A percentile compares a stretch with the other conserved stretches of the same genome.
phyloP scores from a whole-genome alignment of 495 filamentous ascomycete genomes.

The Penicillium desertorum region DNA sequence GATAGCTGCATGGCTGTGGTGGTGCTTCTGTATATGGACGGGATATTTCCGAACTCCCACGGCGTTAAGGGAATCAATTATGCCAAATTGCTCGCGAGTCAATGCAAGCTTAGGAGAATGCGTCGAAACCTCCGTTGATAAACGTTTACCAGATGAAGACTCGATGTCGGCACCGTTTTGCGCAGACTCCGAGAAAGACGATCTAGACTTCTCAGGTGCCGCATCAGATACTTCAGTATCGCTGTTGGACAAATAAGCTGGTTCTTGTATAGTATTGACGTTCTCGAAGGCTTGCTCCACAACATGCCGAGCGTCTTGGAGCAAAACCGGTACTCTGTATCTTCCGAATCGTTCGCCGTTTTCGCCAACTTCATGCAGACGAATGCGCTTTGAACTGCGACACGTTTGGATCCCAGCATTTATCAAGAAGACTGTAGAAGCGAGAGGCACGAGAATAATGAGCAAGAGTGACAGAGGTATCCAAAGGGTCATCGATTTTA shows the following conservation, averaged over 20 bases:
- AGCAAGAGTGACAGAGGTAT: conserved; percentile 64
- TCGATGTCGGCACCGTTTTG: background rate
- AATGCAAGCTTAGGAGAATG: conserved; percentile 67
- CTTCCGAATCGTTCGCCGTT: conserved; percentile 60
- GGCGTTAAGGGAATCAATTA: conserved; percentile 73
- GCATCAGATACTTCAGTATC: conserved; percentile 32
- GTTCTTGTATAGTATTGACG: conserved; percentile 58
- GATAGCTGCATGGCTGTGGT: conserved; percentile 87
- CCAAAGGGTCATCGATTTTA: conserved; percentile 33
- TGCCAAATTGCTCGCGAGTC: conserved; percentile 74
- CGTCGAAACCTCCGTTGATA: background rate
- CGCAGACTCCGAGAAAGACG: background rate
- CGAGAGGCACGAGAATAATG: conserved; percentile 65
- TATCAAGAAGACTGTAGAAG: conserved; percentile 64
- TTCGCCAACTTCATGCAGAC: conserved; percentile 69
- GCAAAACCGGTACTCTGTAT: conserved; percentile 75
- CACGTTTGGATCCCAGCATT: conserved; percentile 74
- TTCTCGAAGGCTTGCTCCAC: conserved; percentile 75
- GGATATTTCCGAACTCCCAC: conserved; percentile 79
- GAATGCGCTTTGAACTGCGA: conserved; percentile 69
- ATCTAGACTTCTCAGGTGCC: conserved; percentile 3
- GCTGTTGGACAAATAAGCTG: conserved; percentile 56
- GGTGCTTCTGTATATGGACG: conserved; percentile 78
- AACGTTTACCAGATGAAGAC: background rate
- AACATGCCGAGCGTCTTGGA: conserved; percentile 66